Evolutionary conservation across 257 asterid species (phyloP).

Genomic region (Apocynum venetum): DNA sequence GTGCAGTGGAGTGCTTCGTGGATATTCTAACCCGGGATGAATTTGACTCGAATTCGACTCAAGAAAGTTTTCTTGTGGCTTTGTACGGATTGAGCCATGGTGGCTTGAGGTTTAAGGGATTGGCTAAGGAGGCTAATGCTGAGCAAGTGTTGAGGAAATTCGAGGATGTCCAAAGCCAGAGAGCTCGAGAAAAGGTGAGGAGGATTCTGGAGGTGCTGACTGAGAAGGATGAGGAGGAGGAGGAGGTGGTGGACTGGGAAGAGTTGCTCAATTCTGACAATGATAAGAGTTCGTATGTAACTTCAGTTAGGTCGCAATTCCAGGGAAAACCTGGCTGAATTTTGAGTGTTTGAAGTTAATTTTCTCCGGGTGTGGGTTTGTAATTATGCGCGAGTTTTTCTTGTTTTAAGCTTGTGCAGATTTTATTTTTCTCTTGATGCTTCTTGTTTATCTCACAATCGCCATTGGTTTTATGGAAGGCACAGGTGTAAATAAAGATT

Average conservation of each 20-base stretch:
- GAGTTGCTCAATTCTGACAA: slow-evolving; percentile 62
- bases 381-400: neutral
- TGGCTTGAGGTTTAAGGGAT: slow-evolving; percentile 83
- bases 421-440: neutral
- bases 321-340: neutral
- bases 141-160: slow-evolving; percentile 55
- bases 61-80: slow-evolving; percentile 64
- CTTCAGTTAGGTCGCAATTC: neutral
- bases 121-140: slow-evolving; percentile 87
- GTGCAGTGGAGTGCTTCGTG: slow-evolving; percentile 57
- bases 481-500: neutral
- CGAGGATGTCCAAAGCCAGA: slow-evolving; percentile 45
- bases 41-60: slow-evolving; percentile 40
- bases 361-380: slow-evolving; percentile 16
- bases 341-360: neutral
- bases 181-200: slow-evolving; percentile 42
- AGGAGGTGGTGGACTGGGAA: slow-evolving; percentile 85
- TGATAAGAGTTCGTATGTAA: slow-evolving; percentile 30
- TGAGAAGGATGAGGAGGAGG: slow-evolving; percentile 67
- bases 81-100: slow-evolving; percentile 81
- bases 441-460: neutral
- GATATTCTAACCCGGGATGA: slow-evolving; percentile 42
- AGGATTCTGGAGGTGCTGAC: slow-evolving; percentile 64
- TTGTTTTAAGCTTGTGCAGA: slow-evolving; percentile 4
- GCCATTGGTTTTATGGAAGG: slow-evolving; percentile 2